Evolutionary conservation across 164 flowering plant genomes (phyloP).

Genomic region (Brasenia schreberi): DNA sequence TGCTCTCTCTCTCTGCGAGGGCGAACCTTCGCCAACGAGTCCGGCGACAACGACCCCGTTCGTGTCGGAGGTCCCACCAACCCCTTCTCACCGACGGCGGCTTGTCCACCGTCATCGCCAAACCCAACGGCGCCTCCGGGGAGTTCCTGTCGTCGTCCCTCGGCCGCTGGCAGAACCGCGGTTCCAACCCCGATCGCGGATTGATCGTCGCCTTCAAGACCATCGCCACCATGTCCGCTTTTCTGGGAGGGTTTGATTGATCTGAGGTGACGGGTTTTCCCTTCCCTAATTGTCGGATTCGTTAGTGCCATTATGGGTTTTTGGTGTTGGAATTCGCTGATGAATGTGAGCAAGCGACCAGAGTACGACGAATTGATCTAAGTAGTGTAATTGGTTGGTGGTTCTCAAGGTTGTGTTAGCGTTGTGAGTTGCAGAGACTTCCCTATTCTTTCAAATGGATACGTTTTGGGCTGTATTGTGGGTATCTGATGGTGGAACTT

Average conservation of each 20-base stretch:
- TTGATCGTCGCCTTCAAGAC: conserved; percentile 24
- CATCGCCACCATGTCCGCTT: conserved; percentile 30
- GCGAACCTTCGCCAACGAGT: conserved; percentile 26
- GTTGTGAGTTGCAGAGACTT: too few relatives aligned
- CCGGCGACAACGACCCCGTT: conserved; percentile 18
- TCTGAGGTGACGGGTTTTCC: neutral
- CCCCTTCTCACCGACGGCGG: conserved; percentile 24
- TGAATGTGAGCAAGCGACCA: neutral
- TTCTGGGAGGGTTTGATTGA: too few relatives aligned
- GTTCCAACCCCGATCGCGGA: conserved; percentile 27
- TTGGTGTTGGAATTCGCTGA: neutral
- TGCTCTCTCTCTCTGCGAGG: neutral
- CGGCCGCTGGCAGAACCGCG: conserved; percentile 34
- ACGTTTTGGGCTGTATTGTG: too few relatives aligned
- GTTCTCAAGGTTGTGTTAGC: too few relatives aligned
- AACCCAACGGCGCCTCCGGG: conserved; percentile 24
- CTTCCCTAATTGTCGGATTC: neutral
- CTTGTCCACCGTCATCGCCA: conserved; percentile 27
- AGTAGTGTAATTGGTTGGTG: too few relatives aligned
- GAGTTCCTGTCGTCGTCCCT: conserved; percentile 28
- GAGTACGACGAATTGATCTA: neutral
- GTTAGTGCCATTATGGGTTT: neutral
- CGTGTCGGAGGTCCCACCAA: conserved; percentile 24
- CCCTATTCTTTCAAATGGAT: too few relatives aligned
- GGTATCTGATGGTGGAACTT: too few relatives aligned